Conservation (phyloP, 1,139 yeast genomes). For the Pichia sp. region DNA sequence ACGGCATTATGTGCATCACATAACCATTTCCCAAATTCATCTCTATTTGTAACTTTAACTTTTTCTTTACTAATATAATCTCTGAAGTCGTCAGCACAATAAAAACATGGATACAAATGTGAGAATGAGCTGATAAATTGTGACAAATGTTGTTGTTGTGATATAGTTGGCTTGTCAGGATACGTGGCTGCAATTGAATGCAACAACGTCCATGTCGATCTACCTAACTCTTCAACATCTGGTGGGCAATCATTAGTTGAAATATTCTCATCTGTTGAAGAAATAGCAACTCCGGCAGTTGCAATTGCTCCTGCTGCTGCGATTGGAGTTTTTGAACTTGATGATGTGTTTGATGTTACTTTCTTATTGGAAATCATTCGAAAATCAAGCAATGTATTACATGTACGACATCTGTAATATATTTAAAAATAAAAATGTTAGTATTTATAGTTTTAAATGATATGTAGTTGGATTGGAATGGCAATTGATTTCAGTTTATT, state of each 20-base stretch:
- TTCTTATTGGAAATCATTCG: constrained; percentile 55
- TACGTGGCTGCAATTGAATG: constrained; percentile 90
- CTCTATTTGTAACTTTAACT: constrained; percentile 66
- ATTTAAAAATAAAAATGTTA: not conserved
- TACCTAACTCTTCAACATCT: constrained; percentile 75
- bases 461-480: not conserved
- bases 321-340: too few species aligned
- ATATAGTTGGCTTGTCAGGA: constrained; percentile 59
- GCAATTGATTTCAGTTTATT: not conserved
- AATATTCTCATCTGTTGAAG: constrained; percentile 1
- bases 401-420: constrained; percentile 62
- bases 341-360: too few species aligned
- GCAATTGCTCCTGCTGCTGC: constrained; percentile 19
- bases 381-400: constrained; percentile 74
- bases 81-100: constrained; percentile 83
- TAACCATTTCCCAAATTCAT: constrained; percentile 82
- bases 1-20: constrained; percentile 95
- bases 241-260: constrained; percentile 73
- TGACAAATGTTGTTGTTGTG: constrained; percentile 65
- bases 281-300: constrained; percentile 11
- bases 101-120: constrained; percentile 88
- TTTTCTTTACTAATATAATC: constrained; percentile 52
- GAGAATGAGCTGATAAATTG: constrained; percentile 68
- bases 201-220: constrained; percentile 86
- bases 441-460: not conserved